Base-by-base conservation (phyloP, 331 rosid genomes). In the Phaseolus coccineus region DNA sequence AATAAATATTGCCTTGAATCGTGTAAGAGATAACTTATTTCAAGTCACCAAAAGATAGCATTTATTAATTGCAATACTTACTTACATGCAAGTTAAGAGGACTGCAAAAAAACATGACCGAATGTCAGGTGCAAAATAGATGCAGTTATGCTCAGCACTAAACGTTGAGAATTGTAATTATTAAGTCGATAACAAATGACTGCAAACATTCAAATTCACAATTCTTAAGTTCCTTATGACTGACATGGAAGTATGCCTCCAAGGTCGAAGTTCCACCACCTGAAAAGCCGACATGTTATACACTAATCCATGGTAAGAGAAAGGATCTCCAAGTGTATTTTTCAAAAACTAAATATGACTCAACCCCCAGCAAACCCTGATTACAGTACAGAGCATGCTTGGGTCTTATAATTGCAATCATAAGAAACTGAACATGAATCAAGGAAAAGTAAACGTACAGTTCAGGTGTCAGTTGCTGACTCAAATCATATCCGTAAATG, bases 241-340 rank as follows among this genome's bases (percentile, higher is more conserved):
- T 28, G 28, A 33, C 48, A 64, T 4, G 85, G 90, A 73, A 87
- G 92, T 5, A 87, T 90, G 68, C 97, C 90, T 69, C 94, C 94
- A 30, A 85, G 86, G 81, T 84, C 57, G 69, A 89, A 89, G 83
- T 81, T 91, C 90, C 85, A 94, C 96, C 98, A 94, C 96, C 98
- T 94, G 88, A 67, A 82, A 76, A 85, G 47, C 61, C n/a, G 19
- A 28, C 72, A 76, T 31, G 74, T 64, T 46, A 83, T 27, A 27
- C 30, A 50, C 37, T 59, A 50, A 59, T 35, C 69, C 14, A 51
- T 9, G 51, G 19, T 35, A 25, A 44, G 66, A 52, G 27, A 52
- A 50, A 25, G 24, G 53, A 24, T 11, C 25, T 28, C 6, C 35
- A 64, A 80, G 71, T 28, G 62, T 63, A 27, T 24, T 31, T 47